These are phyloP conservation scores for Penicillium pancosmium DNA, from an alignment of 495 filamentous ascomycete genomes.

Conservation along the genomic window DNA sequence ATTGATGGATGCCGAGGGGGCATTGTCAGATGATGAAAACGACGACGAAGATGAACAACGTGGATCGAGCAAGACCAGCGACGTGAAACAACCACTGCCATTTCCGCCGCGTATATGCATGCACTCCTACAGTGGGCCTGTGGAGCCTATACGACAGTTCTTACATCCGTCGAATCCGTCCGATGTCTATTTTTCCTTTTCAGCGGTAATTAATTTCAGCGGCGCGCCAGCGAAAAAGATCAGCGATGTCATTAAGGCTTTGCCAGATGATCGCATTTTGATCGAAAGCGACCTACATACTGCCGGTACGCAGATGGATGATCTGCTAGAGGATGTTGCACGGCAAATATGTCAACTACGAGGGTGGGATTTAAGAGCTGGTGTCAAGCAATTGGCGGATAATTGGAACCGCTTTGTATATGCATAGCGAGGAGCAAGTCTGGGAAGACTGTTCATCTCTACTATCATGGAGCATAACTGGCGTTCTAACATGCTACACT, in stretches of 20 bases:
- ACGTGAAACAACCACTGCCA: slow-evolving; percentile 46
- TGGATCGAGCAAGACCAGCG: neutral
- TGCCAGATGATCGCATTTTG: slow-evolving; percentile 79
- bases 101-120: slow-evolving; percentile 92
- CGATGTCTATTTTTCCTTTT: slow-evolving; percentile 87
- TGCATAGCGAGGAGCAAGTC: slow-evolving; percentile 41
- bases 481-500: neutral
- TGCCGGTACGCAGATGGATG: slow-evolving; percentile 84
- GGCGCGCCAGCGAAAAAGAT: slow-evolving; percentile 55
- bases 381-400: slow-evolving; percentile 64
- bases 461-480: neutral
- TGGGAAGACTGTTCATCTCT: neutral
- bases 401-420: slow-evolving; percentile 87
- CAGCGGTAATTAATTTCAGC: slow-evolving; percentile 76
- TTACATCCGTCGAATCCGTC: slow-evolving; percentile 72
- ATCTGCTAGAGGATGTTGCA: slow-evolving; percentile 70
- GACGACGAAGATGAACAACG: slow-evolving; percentile 14
- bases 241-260: slow-evolving; percentile 65
- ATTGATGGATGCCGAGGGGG: slow-evolving; percentile 37
- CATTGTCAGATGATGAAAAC: slow-evolving; percentile 38
- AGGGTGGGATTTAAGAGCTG: slow-evolving; percentile 74
- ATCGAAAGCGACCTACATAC: slow-evolving; percentile 90
- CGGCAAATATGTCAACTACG: slow-evolving; percentile 74
- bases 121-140: slow-evolving; percentile 88
- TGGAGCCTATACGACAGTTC: slow-evolving; percentile 77